Conservation (phyloP, 345 rosid species). For the Eucalyptus curtisii region DNA sequence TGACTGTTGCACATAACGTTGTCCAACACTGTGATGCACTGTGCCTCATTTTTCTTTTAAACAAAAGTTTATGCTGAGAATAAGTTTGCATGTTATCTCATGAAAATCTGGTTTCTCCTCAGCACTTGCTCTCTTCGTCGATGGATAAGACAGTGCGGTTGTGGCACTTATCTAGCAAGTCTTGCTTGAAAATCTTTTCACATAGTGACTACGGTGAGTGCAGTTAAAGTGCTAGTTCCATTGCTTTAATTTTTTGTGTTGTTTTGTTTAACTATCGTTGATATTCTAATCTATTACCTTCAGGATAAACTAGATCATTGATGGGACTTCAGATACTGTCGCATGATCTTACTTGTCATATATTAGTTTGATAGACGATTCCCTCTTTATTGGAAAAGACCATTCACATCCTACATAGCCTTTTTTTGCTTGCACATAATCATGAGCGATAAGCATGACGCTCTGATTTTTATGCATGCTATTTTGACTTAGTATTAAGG, state of each 20-base stretch:
- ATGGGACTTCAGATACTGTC: background rate
- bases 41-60: background rate
- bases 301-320: background rate
- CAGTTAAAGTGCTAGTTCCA: background rate
- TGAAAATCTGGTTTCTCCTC: conserved; percentile 11
- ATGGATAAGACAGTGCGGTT: conserved; percentile 98
- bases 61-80: background rate
- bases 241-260: background rate
- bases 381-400: background rate
- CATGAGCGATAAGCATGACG: background rate
- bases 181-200: conserved; percentile 82
- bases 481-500: background rate
- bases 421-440: background rate
- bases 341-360: background rate
- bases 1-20: background rate
- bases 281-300: background rate
- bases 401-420: background rate
- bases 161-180: conserved; percentile 76
- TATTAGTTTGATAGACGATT: background rate
- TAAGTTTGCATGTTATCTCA: background rate
- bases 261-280: background rate
- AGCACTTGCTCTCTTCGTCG: conserved; percentile 92
- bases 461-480: background rate
- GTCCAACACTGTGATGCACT: background rate
- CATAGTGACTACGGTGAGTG: conserved; percentile 92